Evolutionary conservation across 106 monocot species (phyloP), one percentile per base, ranked within the genome.

Genomic region (Vanilla planifolia): DNA sequence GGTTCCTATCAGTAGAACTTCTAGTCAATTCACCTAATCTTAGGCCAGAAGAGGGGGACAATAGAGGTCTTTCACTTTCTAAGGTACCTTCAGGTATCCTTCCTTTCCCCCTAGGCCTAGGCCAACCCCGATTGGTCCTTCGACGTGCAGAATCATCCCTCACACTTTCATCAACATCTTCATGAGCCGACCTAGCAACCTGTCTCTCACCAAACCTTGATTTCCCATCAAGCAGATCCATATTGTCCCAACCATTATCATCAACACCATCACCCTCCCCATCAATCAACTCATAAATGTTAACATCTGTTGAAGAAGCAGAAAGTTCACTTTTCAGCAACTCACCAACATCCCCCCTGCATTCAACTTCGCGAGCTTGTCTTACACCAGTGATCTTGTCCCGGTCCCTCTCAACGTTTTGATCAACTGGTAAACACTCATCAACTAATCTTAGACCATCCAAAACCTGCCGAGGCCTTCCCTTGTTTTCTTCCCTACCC

Each of bases 401-500:
- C 27, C 15, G 46, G 33, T 71, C 79, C 47, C 57, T 73, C 28
- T 77, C 77, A 37, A 47, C 53, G 69, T 42, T 67, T 45, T 72
- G 72, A 27, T 83, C 80, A 73, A 36, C 70, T 34, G 55, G 61
- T 25, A 64, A 59, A 8, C 69, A 58, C 60, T 86, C 83, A 48
- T 85, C 79, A 43, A 43, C 79, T 44, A 64, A 48, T 45, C 66
- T 79, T 34, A 55, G 16, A 40, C 59, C 68, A 72, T 80, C 92
- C 51, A 78, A 51, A 47, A 73, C 71, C 47, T 75, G 80, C 7
- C 84, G 66, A 6, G 39, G 53, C 55, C 80, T 86, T 20, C 71
- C 74, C 76, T 71, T 73, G 39, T 36, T 80, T 39, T 94, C 93
- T 70, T 94, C 86, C 75, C 84, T 87, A 28, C 41, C 50, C 64